phyloP scores from a whole-genome alignment of 2,329 filamentous ascomycete species.

The Trichoderma sp. region DNA sequence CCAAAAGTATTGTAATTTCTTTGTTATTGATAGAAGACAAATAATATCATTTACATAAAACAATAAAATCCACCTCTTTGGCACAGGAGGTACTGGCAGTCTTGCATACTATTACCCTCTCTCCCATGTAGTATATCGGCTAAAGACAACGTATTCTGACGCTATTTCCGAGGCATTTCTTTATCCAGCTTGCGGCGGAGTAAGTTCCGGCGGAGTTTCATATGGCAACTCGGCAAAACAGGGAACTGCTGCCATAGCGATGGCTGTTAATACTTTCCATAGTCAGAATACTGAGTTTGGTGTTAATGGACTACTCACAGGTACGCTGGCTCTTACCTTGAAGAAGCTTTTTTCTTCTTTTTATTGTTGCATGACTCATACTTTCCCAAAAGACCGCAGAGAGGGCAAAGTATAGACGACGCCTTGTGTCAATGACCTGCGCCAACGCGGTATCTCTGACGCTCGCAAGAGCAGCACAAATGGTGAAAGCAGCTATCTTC shows the following conservation, averaged over 20 bases:
- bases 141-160: background rate
- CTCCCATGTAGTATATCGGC: no score
- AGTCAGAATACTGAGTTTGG: background rate
- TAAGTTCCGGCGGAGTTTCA: background rate
- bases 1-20: background rate
- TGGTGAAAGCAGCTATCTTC: background rate
- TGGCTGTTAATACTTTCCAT: background rate
- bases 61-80: no score
- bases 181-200: background rate
- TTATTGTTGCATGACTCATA: background rate
- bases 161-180: background rate
- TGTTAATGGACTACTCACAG: background rate
- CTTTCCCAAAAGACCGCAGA: background rate
- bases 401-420: background rate
- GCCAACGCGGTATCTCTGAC: background rate
- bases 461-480: background rate
- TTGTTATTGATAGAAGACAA: background rate
- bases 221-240: background rate
- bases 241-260: background rate
- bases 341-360: background rate
- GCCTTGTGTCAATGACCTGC: background rate
- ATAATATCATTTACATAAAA: background rate
- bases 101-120: no score
- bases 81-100: no score
- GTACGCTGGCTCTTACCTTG: background rate